phyloP scores from a whole-genome alignment of 2,329 filamentous ascomycete genomes.

The Alternaria sp. region DNA sequence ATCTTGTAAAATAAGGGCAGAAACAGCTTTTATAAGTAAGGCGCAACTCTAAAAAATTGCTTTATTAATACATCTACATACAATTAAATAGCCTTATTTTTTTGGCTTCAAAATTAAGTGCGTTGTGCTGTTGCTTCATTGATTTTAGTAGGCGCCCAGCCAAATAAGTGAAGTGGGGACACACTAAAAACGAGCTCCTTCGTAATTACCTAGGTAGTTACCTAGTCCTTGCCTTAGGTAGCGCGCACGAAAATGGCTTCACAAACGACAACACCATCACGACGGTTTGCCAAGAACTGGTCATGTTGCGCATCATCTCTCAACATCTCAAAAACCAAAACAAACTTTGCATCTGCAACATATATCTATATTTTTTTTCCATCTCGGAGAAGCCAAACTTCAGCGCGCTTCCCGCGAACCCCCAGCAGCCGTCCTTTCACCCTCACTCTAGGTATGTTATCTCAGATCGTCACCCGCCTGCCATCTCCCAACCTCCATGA shows the following conservation, averaged over 20 bases:
- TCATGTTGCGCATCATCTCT: not conserved
- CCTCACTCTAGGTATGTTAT: conserved; percentile 27
- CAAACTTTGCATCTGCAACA: no score
- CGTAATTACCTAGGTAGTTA: no score
- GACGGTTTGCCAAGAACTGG: conserved; percentile 13
- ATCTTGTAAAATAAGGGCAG: no score
- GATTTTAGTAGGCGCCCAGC: no score
- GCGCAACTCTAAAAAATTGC: no score
- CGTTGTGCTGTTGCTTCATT: no score
- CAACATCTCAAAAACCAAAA: accelerated
- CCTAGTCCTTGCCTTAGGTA: conserved; percentile 19
- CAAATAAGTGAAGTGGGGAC: no score
- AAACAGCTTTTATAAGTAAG: no score
- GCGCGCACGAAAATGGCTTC: conserved; percentile 27
- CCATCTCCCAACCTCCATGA: conserved; percentile 12
- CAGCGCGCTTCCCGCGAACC: not conserved
- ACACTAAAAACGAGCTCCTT: conserved; percentile 11
- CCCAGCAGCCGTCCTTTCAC: conserved; percentile 17
- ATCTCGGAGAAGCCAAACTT: accelerated
- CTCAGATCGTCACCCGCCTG: not conserved
- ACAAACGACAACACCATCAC: conserved; percentile 14
- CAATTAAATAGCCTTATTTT: no score
- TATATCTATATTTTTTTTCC: not conserved
- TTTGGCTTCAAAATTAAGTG: no score
- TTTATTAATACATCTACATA: no score